Conservation (phyloP, 257 asterid species). For the Solanum medicagineum region DNA sequence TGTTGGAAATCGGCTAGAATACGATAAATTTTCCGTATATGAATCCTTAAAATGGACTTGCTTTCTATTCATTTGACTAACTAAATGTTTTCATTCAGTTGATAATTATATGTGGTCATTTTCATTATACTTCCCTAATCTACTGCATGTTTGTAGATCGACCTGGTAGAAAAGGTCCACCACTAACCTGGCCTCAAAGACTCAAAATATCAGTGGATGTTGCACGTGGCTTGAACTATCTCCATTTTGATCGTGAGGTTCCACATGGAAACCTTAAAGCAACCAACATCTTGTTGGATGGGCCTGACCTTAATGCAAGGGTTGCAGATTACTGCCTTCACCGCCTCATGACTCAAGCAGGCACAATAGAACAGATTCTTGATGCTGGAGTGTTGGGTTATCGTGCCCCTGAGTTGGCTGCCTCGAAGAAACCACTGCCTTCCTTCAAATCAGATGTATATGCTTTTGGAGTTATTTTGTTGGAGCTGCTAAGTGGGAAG, state of each 20-base stretch:
- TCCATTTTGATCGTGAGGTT: slow-evolving; percentile 93
- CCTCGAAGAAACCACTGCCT: slow-evolving; percentile 76
- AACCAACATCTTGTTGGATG: slow-evolving; percentile 68
- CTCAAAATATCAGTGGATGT: slow-evolving; percentile 86
- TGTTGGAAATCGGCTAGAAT: not conserved
- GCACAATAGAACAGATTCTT: slow-evolving; percentile 84
- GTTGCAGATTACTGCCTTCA: slow-evolving; percentile 94
- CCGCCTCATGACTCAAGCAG: slow-evolving; percentile 93
- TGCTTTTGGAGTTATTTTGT: slow-evolving; percentile 80
- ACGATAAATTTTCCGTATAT: not conserved
- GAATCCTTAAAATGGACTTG: not conserved
- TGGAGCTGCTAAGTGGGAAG: slow-evolving; percentile 81
- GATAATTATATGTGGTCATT: not conserved
- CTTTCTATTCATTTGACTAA: not conserved
- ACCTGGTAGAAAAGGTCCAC: slow-evolving; percentile 79
- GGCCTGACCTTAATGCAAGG: slow-evolving; percentile 73
- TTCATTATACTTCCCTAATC: not conserved
- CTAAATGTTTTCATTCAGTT: not conserved
- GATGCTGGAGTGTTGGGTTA: slow-evolving; percentile 92
- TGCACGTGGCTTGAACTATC: slow-evolving; percentile 99
- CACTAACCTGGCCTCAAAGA: slow-evolving; percentile 80
- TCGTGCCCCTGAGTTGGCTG: slow-evolving; percentile 88
- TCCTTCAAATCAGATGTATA: slow-evolving; percentile 90
- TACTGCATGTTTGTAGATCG: slow-evolving; percentile 41
- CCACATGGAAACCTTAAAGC: slow-evolving; percentile 98